phyloP scores from a whole-genome alignment of 148 eudicot species.

The Euryodendron excelsum region DNA sequence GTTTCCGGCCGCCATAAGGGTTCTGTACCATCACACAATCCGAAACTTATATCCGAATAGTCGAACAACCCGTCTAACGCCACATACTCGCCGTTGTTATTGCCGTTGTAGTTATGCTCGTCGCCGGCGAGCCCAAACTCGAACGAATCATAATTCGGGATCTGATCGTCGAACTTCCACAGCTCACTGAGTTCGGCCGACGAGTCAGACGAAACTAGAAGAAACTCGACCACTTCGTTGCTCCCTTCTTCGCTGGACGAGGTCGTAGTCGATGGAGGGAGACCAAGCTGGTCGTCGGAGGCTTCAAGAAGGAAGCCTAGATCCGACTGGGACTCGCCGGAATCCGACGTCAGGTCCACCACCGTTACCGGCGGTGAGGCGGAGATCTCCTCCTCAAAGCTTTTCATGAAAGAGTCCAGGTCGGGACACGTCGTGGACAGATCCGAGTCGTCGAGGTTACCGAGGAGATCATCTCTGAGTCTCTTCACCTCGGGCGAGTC shows the following conservation, averaged over 20 bases:
- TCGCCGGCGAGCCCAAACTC: conserved; percentile 32
- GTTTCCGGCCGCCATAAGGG: conserved; percentile 41
- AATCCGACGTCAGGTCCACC: conserved; percentile 21
- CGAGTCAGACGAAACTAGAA: conserved; percentile 37
- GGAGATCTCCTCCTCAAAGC: conserved; percentile 65
- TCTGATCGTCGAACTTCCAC: conserved; percentile 43
- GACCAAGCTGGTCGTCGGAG: conserved; percentile 51
- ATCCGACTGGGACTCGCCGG: conserved; percentile 39
- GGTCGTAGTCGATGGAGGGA: conserved; percentile 34
- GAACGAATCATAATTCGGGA: conserved; percentile 43
- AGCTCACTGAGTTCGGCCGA: conserved; percentile 38
- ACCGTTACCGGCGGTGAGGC: conserved; percentile 16
- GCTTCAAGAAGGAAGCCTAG: conserved; percentile 45
- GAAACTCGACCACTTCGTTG: conserved; percentile 26
- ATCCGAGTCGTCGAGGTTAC: conserved; percentile 55
- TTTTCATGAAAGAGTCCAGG: conserved; percentile 69
- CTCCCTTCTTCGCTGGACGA: conserved; percentile 1
- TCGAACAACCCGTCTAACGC: conserved; percentile 64
- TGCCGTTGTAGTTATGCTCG: conserved; percentile 7
- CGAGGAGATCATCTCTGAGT: conserved; percentile 49
- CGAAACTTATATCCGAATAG: conserved; percentile 47
- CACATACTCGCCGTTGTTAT: conserved; percentile 37
- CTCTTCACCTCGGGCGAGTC: conserved; percentile 49
- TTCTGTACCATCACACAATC: conserved; percentile 32
- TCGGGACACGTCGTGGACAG: conserved; percentile 38